Evolutionary conservation across 768 basidiomycete genomes (phyloP).

Genomic region (Candolleomyces aberdarensis): DNA sequence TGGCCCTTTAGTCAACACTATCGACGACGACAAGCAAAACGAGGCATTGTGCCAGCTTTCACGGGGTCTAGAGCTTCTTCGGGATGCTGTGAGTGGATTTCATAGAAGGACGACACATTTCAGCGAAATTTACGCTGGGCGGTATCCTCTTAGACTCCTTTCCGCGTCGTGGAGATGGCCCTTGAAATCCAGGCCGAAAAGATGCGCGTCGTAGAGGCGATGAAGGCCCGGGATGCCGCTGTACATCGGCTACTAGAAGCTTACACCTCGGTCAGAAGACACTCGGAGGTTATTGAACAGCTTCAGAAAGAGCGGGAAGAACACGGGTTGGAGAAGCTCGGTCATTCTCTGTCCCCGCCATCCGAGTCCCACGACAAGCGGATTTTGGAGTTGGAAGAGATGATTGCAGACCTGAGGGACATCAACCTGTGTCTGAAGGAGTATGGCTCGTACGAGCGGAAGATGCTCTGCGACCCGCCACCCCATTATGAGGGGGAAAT

Average conservation of each 20-base stretch:
- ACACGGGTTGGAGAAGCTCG: neutral
- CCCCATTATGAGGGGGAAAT: constrained; percentile 35
- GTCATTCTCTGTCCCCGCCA: neutral
- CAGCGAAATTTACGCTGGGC: neutral
- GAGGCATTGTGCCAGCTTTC: neutral
- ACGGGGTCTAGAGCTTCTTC: neutral
- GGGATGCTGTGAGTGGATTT: neutral
- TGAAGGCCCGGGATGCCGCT: constrained; percentile 60
- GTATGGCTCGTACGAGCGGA: constrained; percentile 16
- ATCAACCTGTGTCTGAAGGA: constrained; percentile 31
- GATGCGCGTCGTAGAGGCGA: constrained; percentile 51
- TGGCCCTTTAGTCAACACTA: neutral
- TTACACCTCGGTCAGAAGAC: constrained; percentile 58
- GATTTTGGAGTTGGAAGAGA: constrained; percentile 33
- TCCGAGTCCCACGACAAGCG: constrained; percentile 26
- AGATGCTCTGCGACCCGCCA: constrained; percentile 29
- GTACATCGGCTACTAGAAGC: constrained; percentile 58
- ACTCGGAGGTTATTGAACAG: constrained; percentile 46
- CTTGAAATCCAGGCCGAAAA: constrained; percentile 54
- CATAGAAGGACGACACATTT: neutral
- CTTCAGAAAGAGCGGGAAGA: constrained; percentile 41
- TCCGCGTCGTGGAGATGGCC: constrained; percentile 48
- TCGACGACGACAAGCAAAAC: neutral
- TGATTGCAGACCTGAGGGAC: constrained; percentile 35
- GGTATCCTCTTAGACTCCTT: constrained; percentile 34